Conservation (phyloP, 2,329 filamentous ascomycete genomes). For the Claviceps sorghi region DNA sequence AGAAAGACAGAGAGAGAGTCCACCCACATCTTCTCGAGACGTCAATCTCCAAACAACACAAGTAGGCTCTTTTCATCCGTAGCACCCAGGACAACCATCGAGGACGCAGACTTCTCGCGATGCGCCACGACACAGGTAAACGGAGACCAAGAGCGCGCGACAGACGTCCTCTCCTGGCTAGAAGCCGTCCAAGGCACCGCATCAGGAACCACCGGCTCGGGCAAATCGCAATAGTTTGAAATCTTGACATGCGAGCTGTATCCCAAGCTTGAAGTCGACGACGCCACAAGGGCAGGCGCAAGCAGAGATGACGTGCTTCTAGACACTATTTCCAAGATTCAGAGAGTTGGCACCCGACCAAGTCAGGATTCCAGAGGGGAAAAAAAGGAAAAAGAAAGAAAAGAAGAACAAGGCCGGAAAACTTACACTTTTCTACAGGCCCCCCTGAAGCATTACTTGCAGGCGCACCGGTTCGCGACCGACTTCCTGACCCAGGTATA, state of each 20-base stretch:
- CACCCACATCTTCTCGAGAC: not conserved
- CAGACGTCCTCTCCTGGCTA: too few relatives aligned
- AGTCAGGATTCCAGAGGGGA: too few relatives aligned
- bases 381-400: too few relatives aligned
- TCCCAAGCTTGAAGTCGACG: too few relatives aligned
- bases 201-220: not conserved
- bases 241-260: not conserved
- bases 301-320: too few relatives aligned
- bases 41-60: not conserved
- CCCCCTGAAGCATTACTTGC: too few relatives aligned
- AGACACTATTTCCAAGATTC: too few relatives aligned
- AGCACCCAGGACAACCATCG: not conserved
- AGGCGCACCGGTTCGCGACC: constrained; percentile 22
- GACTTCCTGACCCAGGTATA: constrained; percentile 37
- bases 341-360: too few relatives aligned
- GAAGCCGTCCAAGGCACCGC: not conserved
- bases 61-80: not conserved
- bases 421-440: too few relatives aligned
- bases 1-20: not conserved
- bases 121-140: not conserved
- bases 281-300: too few relatives aligned
- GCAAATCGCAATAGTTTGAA: not conserved
- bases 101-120: not conserved
- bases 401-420: too few relatives aligned
- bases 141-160: not conserved